phyloP scores from a whole-genome alignment of 1,139 yeast species.

The Blastobotrys elegans region DNA sequence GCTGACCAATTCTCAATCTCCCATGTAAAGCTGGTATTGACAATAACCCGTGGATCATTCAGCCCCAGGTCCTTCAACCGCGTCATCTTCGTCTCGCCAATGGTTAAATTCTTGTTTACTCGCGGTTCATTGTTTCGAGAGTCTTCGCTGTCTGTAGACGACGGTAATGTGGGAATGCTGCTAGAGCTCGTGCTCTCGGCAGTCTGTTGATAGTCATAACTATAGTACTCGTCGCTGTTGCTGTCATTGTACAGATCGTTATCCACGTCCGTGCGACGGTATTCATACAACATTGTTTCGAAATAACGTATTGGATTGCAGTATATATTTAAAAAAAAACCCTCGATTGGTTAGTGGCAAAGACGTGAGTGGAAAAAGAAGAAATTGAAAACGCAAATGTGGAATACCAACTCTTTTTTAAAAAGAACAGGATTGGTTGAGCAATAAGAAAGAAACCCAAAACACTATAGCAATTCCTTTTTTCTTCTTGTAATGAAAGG shows the following conservation, averaged over 20 bases:
- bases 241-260: background rate
- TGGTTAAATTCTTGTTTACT: background rate
- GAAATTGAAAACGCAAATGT: background rate
- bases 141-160: background rate
- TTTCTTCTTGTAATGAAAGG: background rate
- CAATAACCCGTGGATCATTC: slow-evolving; percentile 7
- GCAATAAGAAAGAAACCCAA: background rate
- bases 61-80: slow-evolving; percentile 8
- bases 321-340: background rate
- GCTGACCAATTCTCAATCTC: slow-evolving; percentile 7
- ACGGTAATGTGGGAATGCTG: slow-evolving; percentile 6
- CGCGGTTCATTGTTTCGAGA: background rate
- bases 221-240: slow-evolving; percentile 2
- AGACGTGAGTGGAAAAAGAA: background rate
- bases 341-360: background rate
- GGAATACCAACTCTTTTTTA: background rate
- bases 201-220: background rate
- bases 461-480: background rate
- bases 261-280: background rate
- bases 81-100: background rate
- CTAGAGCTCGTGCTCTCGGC: slow-evolving; percentile 1
- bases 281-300: background rate
- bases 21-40: slow-evolving; percentile 10
- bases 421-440: background rate
- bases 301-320: background rate